Evolutionary conservation across 495 filamentous ascomycete genomes (phyloP).

Genomic region (Endocarpon pusillum): DNA sequence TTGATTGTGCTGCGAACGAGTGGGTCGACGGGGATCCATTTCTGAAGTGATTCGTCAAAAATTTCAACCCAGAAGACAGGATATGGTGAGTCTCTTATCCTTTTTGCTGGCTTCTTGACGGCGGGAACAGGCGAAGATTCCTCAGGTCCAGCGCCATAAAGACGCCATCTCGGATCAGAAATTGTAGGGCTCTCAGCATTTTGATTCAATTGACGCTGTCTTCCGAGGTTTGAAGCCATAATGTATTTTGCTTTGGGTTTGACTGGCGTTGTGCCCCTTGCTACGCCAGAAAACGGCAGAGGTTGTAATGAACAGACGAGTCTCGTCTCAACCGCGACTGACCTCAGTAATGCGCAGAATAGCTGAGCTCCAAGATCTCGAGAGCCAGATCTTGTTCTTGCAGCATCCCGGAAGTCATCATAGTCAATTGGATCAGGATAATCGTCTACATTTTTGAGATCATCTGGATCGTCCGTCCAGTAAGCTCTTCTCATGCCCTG

Average conservation of each 20-base stretch:
- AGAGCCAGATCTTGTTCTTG: conserved; percentile 50
- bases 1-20: conserved; percentile 60
- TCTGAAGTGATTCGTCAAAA: conserved; percentile 65
- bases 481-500: conserved; percentile 50
- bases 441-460: conserved; percentile 33
- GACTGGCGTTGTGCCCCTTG: conserved; percentile 28
- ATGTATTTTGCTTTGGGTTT: conserved; percentile 22
- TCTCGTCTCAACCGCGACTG: conserved; percentile 61
- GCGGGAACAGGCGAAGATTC: conserved; percentile 9
- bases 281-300: conserved; percentile 49
- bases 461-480: conserved; percentile 50
- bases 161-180: too few species aligned
- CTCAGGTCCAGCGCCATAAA: conserved; percentile 5
- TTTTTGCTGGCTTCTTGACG: conserved; percentile 7
- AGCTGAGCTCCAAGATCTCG: conserved; percentile 81
- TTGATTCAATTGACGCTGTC: conserved; percentile 25
- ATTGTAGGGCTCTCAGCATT: conserved; percentile 8
- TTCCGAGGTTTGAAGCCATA: conserved; percentile 7
- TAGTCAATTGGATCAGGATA: conserved; percentile 22
- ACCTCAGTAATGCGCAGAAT: conserved; percentile 71
- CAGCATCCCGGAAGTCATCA: conserved; percentile 52
- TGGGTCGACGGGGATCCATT: conserved; percentile 82
- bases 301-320: conserved; percentile 86
- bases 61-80: conserved; percentile 92
- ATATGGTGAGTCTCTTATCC: conserved; percentile 42